Conservation (phyloP, 306 rosid genomes). For the Prunus mongolica region DNA sequence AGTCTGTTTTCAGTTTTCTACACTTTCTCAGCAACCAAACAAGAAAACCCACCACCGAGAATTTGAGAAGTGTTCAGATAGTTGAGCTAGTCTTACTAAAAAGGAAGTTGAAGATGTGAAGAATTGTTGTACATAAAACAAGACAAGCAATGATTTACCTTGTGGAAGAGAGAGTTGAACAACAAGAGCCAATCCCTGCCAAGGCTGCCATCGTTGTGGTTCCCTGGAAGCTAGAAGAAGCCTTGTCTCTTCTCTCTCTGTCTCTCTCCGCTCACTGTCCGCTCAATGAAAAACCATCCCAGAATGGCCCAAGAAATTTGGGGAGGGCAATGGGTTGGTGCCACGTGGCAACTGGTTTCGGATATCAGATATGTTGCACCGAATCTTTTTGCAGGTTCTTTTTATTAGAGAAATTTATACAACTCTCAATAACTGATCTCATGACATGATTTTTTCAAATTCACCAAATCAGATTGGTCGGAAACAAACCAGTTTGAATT, state of each 20-base stretch:
- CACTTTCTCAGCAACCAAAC: neutral
- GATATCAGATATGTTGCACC: neutral
- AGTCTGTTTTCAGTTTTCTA: neutral
- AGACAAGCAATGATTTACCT: conserved; percentile 31
- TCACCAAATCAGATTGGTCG: too few relatives aligned
- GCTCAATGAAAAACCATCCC: conserved; percentile 21
- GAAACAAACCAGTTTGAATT: too few relatives aligned
- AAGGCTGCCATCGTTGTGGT: conserved; percentile 60
- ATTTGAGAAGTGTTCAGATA: neutral
- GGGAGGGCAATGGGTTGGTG: conserved; percentile 45
- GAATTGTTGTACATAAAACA: neutral
- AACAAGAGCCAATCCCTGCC: conserved; percentile 57
- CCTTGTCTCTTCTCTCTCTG: conserved; percentile 8
- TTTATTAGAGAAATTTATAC: neutral
- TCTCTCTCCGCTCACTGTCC: neutral
- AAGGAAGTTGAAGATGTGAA: neutral
- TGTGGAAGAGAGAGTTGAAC: conserved; percentile 45
- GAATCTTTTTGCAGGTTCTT: neutral
- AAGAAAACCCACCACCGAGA: neutral
- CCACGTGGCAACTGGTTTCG: conserved; percentile 44
- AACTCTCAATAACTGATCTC: too few relatives aligned
- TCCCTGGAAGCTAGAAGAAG: neutral
- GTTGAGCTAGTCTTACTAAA: neutral
- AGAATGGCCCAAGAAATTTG: conserved; percentile 54
- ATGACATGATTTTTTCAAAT: too few relatives aligned